These are phyloP conservation scores for Rhizophora mangle DNA, from an alignment of 345 rosid genomes.

Conservation along the genomic window DNA sequence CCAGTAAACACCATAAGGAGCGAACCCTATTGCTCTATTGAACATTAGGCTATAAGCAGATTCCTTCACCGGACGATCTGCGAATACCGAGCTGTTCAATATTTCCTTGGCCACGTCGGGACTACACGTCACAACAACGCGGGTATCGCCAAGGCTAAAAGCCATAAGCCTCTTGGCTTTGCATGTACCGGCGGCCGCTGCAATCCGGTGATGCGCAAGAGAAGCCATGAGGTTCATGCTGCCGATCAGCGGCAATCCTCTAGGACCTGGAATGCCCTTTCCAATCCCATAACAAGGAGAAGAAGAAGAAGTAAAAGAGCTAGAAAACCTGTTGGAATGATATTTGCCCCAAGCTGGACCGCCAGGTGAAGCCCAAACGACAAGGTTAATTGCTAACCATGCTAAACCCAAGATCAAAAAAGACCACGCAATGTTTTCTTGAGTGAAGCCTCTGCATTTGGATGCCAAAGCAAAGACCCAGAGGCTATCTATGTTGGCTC, in stretches of 20 bases:
- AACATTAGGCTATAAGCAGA: slow-evolving; percentile 74
- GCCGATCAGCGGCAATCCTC: slow-evolving; percentile 62
- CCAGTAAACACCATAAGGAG: slow-evolving; percentile 77
- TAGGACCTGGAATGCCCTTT: slow-evolving; percentile 61
- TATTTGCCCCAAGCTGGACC: slow-evolving; percentile 79
- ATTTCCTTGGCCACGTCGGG: slow-evolving; percentile 70
- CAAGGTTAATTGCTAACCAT: slow-evolving; percentile 38
- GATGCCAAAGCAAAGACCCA: slow-evolving; percentile 46
- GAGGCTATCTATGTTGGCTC: slow-evolving; percentile 16
- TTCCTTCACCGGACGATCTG: slow-evolving; percentile 75
- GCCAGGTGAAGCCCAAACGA: slow-evolving; percentile 61
- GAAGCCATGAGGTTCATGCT: slow-evolving; percentile 61
- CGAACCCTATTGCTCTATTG: slow-evolving; percentile 74
- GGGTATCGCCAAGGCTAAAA: slow-evolving; percentile 64
- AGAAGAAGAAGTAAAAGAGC: neutral
- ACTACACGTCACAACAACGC: slow-evolving; percentile 59
- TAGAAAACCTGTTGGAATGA: slow-evolving; percentile 15
- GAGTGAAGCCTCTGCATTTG: slow-evolving; percentile 49
- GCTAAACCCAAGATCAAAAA: slow-evolving; percentile 31
- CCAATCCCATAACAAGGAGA: neutral
- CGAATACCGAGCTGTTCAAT: slow-evolving; percentile 55
- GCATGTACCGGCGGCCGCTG: slow-evolving; percentile 37
- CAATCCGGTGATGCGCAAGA: slow-evolving; percentile 58
- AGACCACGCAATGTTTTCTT: slow-evolving; percentile 37
- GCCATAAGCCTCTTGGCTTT: slow-evolving; percentile 63